Evolutionary conservation across 2,329 filamentous ascomycete species (phyloP).

Genomic region (Penicillium sp.): DNA sequence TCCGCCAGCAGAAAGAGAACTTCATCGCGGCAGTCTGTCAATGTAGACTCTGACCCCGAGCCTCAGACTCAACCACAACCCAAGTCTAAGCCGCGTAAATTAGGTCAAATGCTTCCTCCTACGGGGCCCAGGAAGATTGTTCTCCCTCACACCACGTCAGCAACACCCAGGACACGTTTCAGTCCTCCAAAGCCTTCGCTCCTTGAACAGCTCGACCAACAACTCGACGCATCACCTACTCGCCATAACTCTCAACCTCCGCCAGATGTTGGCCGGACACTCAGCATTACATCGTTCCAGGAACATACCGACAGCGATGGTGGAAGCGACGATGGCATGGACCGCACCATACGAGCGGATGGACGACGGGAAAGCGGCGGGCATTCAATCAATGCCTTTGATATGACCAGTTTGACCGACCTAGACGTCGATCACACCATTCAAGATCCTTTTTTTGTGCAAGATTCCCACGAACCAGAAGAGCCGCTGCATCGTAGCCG

Average conservation of each 20-base stretch:
- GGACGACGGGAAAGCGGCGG: slow-evolving; percentile 20
- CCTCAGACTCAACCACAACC: neutral
- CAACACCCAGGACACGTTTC: slow-evolving; percentile 33
- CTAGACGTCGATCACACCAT: slow-evolving; percentile 25
- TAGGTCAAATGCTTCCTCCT: slow-evolving; percentile 21
- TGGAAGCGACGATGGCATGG: slow-evolving; percentile 11
- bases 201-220: slow-evolving; percentile 31
- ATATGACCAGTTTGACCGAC: slow-evolving; percentile 27
- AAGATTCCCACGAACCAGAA: slow-evolving; percentile 5
- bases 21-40: slow-evolving; percentile 1
- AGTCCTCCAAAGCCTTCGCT: slow-evolving; percentile 36
- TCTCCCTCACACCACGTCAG: slow-evolving; percentile 28
- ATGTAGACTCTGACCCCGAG: slow-evolving; percentile 2
- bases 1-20: slow-evolving; percentile 25
- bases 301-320: slow-evolving; percentile 18
- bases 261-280: slow-evolving; percentile 19
- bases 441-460: slow-evolving; percentile 27
- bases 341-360: slow-evolving; percentile 20
- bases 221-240: slow-evolving; percentile 32
- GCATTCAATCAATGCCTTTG: slow-evolving; percentile 25
- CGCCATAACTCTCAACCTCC: slow-evolving; percentile 25
- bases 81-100: slow-evolving; percentile 15
- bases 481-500: slow-evolving; percentile 14
- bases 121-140: slow-evolving; percentile 25
- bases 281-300: slow-evolving; percentile 16